Conservation (phyloP, 2,329 filamentous ascomycete genomes). For the Zalaria obscura region DNA sequence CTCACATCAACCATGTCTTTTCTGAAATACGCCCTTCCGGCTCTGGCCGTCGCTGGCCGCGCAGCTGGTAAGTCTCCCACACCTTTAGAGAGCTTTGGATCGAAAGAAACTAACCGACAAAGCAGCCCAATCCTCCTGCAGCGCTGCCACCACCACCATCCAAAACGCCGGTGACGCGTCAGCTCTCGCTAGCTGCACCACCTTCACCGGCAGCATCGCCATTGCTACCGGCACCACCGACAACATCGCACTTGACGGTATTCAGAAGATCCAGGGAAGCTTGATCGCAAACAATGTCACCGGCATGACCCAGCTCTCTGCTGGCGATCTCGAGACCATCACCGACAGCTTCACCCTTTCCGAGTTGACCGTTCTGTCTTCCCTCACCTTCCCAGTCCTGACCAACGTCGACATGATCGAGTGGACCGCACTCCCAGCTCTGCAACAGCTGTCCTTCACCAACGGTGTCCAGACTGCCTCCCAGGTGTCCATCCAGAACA, state of each 20-base stretch:
- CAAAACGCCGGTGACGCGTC: conserved; percentile 46
- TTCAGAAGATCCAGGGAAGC: conserved; percentile 43
- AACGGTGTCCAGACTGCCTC: conserved; percentile 52
- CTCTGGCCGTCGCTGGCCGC: conserved; percentile 37
- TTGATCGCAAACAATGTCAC: conserved; percentile 39
- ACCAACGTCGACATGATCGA: conserved; percentile 50
- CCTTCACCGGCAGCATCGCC: conserved; percentile 53
- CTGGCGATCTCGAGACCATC: conserved; percentile 49
- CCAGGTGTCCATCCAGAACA: conserved; percentile 69
- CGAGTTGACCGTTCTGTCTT: conserved; percentile 53
- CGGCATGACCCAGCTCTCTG: conserved; percentile 49
- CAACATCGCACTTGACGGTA: conserved; percentile 48
- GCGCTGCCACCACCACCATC: conserved; percentile 39
- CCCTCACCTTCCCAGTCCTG: conserved; percentile 53
- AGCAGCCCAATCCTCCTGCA: conserved; percentile 23
- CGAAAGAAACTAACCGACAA: background rate
- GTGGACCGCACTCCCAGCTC: conserved; percentile 56
- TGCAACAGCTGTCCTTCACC: conserved; percentile 46
- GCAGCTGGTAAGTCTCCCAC: conserved; percentile 31
- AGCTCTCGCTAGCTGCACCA: conserved; percentile 48
- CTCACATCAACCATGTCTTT: conserved; percentile 32
- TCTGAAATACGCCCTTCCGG: conserved; percentile 41
- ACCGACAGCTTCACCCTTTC: conserved; percentile 55
- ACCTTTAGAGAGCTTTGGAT: background rate
- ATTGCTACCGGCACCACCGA: conserved; percentile 44